Conservation (phyloP, 1,139 yeast species). For the Blastobotrys buckinghamii region DNA sequence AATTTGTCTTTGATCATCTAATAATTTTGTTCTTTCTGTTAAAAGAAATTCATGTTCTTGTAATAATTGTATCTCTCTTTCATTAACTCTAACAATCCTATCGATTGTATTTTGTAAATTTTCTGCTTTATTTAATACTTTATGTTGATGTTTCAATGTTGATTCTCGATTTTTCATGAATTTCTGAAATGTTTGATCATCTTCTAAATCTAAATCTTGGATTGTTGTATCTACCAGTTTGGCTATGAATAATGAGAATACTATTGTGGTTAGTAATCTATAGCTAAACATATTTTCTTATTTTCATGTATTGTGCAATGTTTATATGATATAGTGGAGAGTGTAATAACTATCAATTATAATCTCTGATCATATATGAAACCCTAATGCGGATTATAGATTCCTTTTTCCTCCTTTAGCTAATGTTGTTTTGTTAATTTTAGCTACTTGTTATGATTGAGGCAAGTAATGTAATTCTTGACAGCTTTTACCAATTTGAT, state of each 20-base stretch:
- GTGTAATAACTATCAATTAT: too few species aligned
- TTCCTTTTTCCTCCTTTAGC: too few species aligned
- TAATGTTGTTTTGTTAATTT: too few species aligned
- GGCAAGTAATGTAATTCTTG: too few species aligned
- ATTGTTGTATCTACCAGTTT: not conserved
- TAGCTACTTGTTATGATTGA: too few species aligned
- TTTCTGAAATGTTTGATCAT: not conserved
- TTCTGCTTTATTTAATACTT: not conserved
- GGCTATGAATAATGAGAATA: not conserved
- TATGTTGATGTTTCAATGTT: not conserved
- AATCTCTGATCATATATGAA: too few species aligned
- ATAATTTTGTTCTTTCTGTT: not conserved
- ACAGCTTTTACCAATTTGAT: too few species aligned
- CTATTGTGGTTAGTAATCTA: not conserved
- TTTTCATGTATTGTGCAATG: not conserved
- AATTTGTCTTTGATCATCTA: not conserved
- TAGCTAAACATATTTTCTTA: not conserved
- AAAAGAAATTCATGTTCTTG: not conserved
- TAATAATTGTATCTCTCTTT: not conserved
- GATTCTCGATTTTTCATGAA: not conserved
- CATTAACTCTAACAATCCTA: not conserved
- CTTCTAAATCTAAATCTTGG: not conserved
- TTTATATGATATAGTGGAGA: too few species aligned
- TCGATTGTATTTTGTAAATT: not conserved
- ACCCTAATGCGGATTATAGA: too few species aligned